phyloP scores from a whole-genome alignment of 225 moss, liverwort and hornwort genomes.

The Ulota crispa region DNA sequence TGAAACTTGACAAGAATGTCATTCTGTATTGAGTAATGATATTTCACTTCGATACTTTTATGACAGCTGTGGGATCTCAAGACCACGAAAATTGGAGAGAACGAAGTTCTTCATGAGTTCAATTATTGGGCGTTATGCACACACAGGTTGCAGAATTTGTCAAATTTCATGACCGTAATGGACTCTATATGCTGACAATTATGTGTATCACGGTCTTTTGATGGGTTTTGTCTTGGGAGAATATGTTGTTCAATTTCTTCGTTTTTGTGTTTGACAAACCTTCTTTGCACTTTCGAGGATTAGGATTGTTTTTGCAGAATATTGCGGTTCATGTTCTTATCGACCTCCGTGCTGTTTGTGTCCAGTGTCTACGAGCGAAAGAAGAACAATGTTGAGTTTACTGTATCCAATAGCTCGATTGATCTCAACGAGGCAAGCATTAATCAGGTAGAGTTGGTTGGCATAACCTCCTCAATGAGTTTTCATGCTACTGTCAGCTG shows the following conservation, averaged over 20 bases:
- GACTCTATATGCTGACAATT: neutral
- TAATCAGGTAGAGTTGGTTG: conserved; percentile 42
- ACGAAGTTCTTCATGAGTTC: conserved; percentile 45
- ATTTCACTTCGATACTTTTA: conserved; percentile 20
- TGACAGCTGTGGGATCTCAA: conserved; percentile 45
- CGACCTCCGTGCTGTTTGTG: conserved; percentile 9
- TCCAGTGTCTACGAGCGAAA: conserved; percentile 43
- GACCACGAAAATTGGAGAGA: conserved; percentile 36
- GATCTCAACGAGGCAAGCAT: conserved; percentile 43
- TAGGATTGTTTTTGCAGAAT: neutral
- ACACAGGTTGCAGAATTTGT: conserved; percentile 45
- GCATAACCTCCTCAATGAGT: conserved; percentile 15
- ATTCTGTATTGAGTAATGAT: neutral
- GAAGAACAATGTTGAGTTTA: conserved; percentile 27
- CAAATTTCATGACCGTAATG: neutral
- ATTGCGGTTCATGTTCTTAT: neutral
- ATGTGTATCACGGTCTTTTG: neutral
- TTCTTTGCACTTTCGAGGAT: neutral
- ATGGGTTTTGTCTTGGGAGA: neutral
- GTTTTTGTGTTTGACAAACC: neutral
- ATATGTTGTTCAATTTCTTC: neutral
- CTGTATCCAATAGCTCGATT: conserved; percentile 35
- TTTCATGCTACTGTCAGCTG: neutral
- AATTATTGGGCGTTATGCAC: conserved; percentile 51
- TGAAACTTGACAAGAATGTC: neutral